These are phyloP conservation scores for Skeletonema menzelii DNA, from an alignment of 108 stramenopile species.

Conservation along the genomic window DNA sequence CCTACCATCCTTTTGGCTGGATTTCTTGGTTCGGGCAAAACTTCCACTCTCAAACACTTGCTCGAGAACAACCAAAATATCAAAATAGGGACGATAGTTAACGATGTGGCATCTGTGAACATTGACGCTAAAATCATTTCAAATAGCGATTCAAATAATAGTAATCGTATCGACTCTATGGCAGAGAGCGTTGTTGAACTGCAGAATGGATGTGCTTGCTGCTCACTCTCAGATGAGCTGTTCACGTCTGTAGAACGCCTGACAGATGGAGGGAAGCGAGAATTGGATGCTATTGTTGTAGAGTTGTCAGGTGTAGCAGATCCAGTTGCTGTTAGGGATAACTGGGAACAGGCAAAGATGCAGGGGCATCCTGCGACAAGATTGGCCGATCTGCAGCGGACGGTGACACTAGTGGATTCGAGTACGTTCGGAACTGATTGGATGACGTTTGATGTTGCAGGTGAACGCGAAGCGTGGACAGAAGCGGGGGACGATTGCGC, in stretches of 20 bases:
- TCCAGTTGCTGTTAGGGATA: slow-evolving; percentile 81
- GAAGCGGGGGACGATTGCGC: slow-evolving; percentile 60
- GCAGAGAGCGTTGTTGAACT: slow-evolving; percentile 71
- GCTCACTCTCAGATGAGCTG: slow-evolving; percentile 91
- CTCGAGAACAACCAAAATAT: slow-evolving; percentile 71
- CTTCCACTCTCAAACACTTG: slow-evolving; percentile 87
- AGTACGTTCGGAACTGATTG: slow-evolving; percentile 89
- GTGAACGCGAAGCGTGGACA: slow-evolving; percentile 65
- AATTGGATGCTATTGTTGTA: slow-evolving; percentile 91
- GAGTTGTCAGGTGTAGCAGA: slow-evolving; percentile 95
- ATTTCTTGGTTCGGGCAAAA: slow-evolving; percentile 95
- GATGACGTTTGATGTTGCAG: slow-evolving; percentile 77
- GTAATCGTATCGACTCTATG: not conserved
- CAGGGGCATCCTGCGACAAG: slow-evolving; percentile 63
- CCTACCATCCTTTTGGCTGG: slow-evolving; percentile 92
- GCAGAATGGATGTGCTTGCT: slow-evolving; percentile 95
- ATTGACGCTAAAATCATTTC: slow-evolving; percentile 94
- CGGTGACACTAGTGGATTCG: slow-evolving; percentile 92
- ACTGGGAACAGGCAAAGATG: slow-evolving; percentile 72
- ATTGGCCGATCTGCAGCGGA: slow-evolving; percentile 59
- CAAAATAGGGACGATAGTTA: slow-evolving; percentile 93
- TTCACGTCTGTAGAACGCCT: slow-evolving; percentile 58
- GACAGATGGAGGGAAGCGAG: slow-evolving; percentile 29
- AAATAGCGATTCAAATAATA: slow-evolving; percentile 13
- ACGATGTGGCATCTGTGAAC: slow-evolving; percentile 96